These are phyloP conservation scores for Arachnomyces sp. DNA, from an alignment of 2,329 filamentous ascomycete species.

Conservation along the genomic window DNA sequence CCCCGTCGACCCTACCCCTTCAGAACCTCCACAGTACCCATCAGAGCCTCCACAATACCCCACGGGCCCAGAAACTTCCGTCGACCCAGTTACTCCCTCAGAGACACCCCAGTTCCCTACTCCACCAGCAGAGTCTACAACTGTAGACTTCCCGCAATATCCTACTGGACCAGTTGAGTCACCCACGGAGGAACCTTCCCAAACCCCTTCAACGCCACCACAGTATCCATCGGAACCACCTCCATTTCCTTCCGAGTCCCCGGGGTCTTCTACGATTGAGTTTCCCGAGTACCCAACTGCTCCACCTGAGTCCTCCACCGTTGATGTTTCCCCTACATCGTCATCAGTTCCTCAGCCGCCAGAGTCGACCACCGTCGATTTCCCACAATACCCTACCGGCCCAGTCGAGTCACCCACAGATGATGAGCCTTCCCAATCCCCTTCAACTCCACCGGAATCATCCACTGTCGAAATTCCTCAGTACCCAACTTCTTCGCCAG, in stretches of 20 bases:
- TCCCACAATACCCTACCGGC: neutral
- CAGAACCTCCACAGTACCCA: too few species aligned
- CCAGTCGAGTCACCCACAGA: neutral
- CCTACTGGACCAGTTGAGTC: too few species aligned
- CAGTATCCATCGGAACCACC: neutral
- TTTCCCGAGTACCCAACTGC: constrained; percentile 12
- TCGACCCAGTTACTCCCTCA: too few species aligned
- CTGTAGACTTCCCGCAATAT: too few species aligned
- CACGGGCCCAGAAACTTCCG: too few species aligned
- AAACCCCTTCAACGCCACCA: neutral
- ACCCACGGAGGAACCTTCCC: too few species aligned
- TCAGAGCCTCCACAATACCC: too few species aligned
- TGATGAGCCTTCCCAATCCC: neutral
- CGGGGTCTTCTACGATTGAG: constrained; percentile 7
- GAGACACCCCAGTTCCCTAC: too few species aligned
- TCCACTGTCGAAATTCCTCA: constrained; percentile 16
- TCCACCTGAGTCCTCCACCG: constrained; percentile 14
- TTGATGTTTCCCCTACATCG: constrained; percentile 15
- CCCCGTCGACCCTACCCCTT: too few species aligned
- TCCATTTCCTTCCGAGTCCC: constrained; percentile 1
- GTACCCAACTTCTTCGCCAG: constrained; percentile 4
- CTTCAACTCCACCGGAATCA: constrained; percentile 9
- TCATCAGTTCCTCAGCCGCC: neutral
- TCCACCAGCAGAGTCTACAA: too few species aligned
- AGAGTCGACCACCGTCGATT: neutral